Evolutionary conservation across 192 early-diverging fungal genomes (phyloP).

Genomic region (Jimgerdemannia lactiflua): DNA sequence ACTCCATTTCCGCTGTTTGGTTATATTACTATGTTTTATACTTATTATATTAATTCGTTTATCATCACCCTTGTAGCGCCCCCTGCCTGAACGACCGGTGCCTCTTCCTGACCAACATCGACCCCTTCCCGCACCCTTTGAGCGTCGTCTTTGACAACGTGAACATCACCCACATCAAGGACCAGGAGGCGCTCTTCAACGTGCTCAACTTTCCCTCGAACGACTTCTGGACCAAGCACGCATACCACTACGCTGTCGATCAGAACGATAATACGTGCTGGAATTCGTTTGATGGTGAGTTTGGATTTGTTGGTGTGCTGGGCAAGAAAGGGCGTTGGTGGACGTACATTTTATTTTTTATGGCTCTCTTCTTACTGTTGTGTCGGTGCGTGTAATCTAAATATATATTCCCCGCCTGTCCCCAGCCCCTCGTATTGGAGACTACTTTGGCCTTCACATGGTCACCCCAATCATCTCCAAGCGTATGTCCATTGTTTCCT

Average conservation of each 20-base stretch:
- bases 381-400: too few species aligned
- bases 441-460: constrained; percentile 2
- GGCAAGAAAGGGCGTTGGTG: too few species aligned
- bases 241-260: constrained; percentile 51
- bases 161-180: constrained; percentile 34
- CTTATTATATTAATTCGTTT: too few species aligned
- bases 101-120: constrained; percentile 49
- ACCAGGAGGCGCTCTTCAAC: constrained; percentile 39
- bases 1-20: too few species aligned
- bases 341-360: too few species aligned
- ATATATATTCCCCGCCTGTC: too few species aligned
- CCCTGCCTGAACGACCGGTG: constrained; percentile 51
- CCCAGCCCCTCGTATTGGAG: neutral
- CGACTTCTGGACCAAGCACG: constrained; percentile 35
- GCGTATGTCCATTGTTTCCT: neutral
- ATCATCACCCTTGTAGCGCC: constrained; percentile 21
- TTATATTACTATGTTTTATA: too few species aligned
- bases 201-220: constrained; percentile 33
- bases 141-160: constrained; percentile 31
- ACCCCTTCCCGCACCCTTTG: constrained; percentile 44
- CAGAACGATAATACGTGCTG: constrained; percentile 43
- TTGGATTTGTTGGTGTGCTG: neutral
- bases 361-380: too few species aligned
- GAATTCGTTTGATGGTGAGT: constrained; percentile 40
- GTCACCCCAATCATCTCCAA: neutral